Conservation (phyloP, 2,329 filamentous ascomycete genomes). For the Grosmannia serpens region DNA sequence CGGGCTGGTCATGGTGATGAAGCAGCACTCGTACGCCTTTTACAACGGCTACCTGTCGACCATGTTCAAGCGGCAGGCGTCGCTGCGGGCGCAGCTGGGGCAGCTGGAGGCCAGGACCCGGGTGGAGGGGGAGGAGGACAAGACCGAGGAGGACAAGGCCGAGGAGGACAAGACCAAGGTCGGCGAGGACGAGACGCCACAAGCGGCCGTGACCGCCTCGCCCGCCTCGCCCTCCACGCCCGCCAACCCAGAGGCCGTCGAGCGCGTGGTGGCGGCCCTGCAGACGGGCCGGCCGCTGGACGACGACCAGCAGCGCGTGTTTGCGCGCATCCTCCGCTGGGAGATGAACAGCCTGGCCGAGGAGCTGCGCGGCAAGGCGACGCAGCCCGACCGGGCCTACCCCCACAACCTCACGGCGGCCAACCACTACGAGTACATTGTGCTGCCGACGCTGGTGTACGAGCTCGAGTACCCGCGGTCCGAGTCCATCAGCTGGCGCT, state of each 20-base stretch:
- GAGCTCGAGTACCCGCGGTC: slow-evolving; percentile 65
- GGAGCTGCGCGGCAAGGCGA: slow-evolving; percentile 54
- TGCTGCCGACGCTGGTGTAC: slow-evolving; percentile 66
- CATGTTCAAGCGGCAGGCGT: slow-evolving; percentile 37
- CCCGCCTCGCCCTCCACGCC: background rate
- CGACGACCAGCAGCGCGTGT: slow-evolving; percentile 48
- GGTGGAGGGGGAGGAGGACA: background rate
- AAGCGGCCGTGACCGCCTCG: no score
- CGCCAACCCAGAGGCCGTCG: slow-evolving; percentile 25
- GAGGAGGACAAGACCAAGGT: background rate
- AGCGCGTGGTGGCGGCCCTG: slow-evolving; percentile 49
- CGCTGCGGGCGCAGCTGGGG: slow-evolving; percentile 37
- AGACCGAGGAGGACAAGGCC: background rate
- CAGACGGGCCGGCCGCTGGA: slow-evolving; percentile 49
- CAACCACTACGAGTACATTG: slow-evolving; percentile 62
- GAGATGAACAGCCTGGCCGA: slow-evolving; percentile 54
- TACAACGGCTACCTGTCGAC: slow-evolving; percentile 65
- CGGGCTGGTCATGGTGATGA: slow-evolving; percentile 68
- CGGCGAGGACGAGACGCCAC: background rate
- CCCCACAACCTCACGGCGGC: slow-evolving; percentile 54
- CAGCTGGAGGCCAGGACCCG: slow-evolving; percentile 39
- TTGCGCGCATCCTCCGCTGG: slow-evolving; percentile 52
- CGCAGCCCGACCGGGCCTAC: slow-evolving; percentile 39
- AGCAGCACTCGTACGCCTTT: slow-evolving; percentile 69
- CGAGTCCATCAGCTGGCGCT: slow-evolving; percentile 59